Percentiles rank a stretch among this genome's conserved stretches.
Conservation (phyloP, 2,329 filamentous ascomycete species). For the Sclerotinia glacialis region DNA sequence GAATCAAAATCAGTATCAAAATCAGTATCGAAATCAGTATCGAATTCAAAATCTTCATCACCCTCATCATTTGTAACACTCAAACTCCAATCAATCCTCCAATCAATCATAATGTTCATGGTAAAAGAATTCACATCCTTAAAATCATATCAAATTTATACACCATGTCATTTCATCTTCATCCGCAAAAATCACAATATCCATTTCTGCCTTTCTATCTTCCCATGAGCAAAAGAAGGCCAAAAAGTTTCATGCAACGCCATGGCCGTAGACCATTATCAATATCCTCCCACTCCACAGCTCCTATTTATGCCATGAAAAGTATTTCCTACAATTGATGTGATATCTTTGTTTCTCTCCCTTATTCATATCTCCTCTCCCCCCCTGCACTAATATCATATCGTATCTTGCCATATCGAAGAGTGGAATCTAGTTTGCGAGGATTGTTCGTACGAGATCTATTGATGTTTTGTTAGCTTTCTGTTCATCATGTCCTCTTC, state of each 20-base stretch:
- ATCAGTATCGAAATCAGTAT: no score
- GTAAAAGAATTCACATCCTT: neutral
- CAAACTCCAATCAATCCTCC: neutral
- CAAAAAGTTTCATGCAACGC: constrained; percentile 24
- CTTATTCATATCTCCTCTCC: constrained; percentile 4
- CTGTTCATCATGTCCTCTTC: neutral
- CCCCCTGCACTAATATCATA: neutral
- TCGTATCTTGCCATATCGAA: neutral
- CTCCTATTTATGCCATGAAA: constrained; percentile 30
- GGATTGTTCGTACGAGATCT: constrained; percentile 84
- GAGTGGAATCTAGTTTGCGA: constrained; percentile 65
- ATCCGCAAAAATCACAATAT: constrained; percentile 1
- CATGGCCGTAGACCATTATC: constrained; percentile 22
- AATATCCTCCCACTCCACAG: constrained; percentile 25
- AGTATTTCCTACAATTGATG: constrained; percentile 25
- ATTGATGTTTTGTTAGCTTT: constrained; percentile 21
- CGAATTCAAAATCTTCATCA: no score
- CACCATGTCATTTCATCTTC: neutral
- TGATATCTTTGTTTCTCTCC: constrained; percentile 25
- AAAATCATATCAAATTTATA: neutral
- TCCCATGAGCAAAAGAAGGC: constrained; percentile 4
- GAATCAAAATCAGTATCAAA: neutral
- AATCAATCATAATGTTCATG: neutral
- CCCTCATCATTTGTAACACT: no score
- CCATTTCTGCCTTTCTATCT: constrained; percentile 4